Evolutionary conservation across 768 basidiomycete genomes (phyloP), one percentile per base, ranked within the genome.

Genomic region (Flagelloscypha sp.): DNA sequence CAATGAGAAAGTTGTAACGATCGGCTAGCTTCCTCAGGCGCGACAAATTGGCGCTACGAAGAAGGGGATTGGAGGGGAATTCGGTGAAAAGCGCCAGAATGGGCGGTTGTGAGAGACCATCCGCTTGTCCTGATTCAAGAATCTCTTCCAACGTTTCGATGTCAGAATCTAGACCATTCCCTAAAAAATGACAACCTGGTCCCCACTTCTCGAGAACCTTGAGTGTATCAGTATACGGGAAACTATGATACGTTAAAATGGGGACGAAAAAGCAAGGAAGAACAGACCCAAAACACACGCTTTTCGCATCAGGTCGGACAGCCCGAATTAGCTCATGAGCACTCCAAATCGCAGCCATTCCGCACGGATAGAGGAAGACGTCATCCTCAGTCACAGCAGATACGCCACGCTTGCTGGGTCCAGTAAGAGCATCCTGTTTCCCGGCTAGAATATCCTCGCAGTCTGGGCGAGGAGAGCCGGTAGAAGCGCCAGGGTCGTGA

Each of bases 151-250:
- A 66, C 19, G 70, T 66, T 47, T 82, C 77, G 13, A 95, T 71
- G 38, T 90, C 87, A 11, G 68, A 55, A 38, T 87, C 79, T 6
- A 80, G 57, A 0, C 93, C 93, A 41, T 74, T 65, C 5, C 90
- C 93, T 29, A 88, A 69, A 65, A 97, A 93, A 53, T 89, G 70
- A 45, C 80, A 88, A 2, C 94, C 94, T 3, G 86, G 87, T 1
- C 94, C 94, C 90, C 92, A 98, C 58, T 99, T 97, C 47, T 92
- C 68, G 2, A 98, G 66, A 25, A 93, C 74, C 57, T 97, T 97
- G 40, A 94, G 72, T 4, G 94, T 97, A 52, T 98, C 94, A 7
- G 79, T 87, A 55, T 97, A 99, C 0, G 92, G 83, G 58, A 97
- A 99, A 11, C 93, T 95, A 44, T 22, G 18, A 16, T 17, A 22